Evolutionary conservation across 345 rosid genomes (phyloP), one percentile per base, ranked within the genome.

Genomic region (Zanthoxylum bungeanum): DNA sequence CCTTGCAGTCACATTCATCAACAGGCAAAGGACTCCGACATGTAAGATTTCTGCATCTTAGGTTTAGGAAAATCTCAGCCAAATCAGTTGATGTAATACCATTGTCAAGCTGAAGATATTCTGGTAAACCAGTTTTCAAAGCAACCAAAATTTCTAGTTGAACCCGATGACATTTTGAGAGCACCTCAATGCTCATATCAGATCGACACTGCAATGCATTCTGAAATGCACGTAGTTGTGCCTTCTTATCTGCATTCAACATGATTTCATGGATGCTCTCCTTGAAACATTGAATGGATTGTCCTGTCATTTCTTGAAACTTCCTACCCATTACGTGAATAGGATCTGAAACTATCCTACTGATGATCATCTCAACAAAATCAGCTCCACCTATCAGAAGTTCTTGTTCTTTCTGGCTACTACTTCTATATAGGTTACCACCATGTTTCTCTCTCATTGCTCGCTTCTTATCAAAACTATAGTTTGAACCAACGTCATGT

Each of bases 1-100:
- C 90, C 80, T 81, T 88, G 86, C 99, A 95, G 75, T 92, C 92
- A 65, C 99, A 95, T 75, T 92, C 97, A 83, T 92, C 97, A 68
- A 90, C 97, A 75, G 96, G 99, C 79, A 95, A 69, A 75, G 76
- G 77, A 78, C 47, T 85, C 52, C 80, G 83, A 53, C 99, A 95
- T 22, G 82, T 73, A 39, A 84, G 85, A 84, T 95, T 95, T 83
- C 88, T 84, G 79, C 99, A 95, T 78, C 90, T 88, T 40, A 81
- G 62, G 76, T 92, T 89, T 67, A 88, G 83, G 79, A 89, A 95
- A 60, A 95, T 77, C 91, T 95, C 98, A 9, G 93, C 98, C 86
- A 95, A 75, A 69, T 91, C 89, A 50, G 94, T 73, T 33, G 92
- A 81, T 53, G 96, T 75, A 67, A 86, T 34, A 51, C 77, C 78